These are phyloP conservation scores for Marasmius fiardii DNA, from an alignment of 1,284 basidiomycete genomes.

Conservation along the genomic window DNA sequence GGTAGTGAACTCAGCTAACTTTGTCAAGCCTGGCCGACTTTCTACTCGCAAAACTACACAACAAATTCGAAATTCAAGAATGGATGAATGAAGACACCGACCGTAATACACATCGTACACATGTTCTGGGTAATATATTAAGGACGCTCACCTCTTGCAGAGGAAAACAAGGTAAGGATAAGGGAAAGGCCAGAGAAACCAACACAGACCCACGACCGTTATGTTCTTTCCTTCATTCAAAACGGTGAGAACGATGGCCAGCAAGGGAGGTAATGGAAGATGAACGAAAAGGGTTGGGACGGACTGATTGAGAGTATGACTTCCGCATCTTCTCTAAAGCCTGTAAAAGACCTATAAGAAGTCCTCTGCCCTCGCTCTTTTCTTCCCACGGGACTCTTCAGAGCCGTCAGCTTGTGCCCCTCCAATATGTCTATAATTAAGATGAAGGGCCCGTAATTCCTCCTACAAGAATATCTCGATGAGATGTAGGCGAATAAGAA, in stretches of 20 bases:
- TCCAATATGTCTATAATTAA: conserved; percentile 67
- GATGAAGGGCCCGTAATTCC: conserved; percentile 74
- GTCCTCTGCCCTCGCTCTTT: conserved; percentile 76
- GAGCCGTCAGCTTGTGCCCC: conserved; percentile 30
- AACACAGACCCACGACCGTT: neutral
- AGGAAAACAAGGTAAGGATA: neutral
- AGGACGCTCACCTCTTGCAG: neutral
- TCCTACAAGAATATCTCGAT: conserved; percentile 43
- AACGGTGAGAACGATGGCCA: neutral
- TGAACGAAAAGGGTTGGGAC: conserved; percentile 22
- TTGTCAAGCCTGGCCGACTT: too few relatives aligned
- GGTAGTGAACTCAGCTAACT: too few relatives aligned
- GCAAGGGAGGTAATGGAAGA: neutral
- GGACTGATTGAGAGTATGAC: conserved; percentile 24
- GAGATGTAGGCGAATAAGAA: neutral
- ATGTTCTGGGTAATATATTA: neutral
- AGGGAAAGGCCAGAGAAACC: neutral
- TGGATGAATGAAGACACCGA: neutral
- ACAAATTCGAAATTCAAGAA: neutral
- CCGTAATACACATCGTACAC: neutral
- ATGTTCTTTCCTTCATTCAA: neutral
- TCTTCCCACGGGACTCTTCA: conserved; percentile 71
- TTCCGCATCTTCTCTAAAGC: conserved; percentile 1
- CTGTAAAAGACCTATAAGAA: conserved; percentile 45
- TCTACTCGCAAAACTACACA: too few relatives aligned